Base-by-base conservation (phyloP, 352 stramenopile genomes). In the Phytophthora pistaciae region DNA sequence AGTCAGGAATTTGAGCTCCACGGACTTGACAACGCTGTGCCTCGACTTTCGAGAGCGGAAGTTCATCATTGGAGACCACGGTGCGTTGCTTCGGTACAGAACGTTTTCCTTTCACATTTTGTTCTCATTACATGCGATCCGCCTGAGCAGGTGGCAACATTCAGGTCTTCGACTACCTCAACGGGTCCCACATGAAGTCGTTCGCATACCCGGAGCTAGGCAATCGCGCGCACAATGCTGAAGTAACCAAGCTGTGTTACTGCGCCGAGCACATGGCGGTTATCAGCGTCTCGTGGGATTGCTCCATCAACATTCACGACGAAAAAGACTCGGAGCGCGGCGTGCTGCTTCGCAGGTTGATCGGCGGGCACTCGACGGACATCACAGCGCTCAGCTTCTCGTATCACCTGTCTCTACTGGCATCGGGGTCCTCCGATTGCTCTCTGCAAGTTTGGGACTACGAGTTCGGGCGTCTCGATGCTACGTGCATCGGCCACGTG, bases 131-230 rank as follows among this genome's bases (percentile, higher is more conserved):
- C 36, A 16, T 67, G 40, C 48, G 23, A 53, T 27, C 2, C 36
- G 7, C n/a, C 20, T 14, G 13, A 33, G n/a, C 56, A 90, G 76
- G 69, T 8, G 91, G 91, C 23, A 83, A 86, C 46, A 85, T 96
- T 36, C 76, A 92, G 18, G 84, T 93, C n/a, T 95, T 91, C 54
- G 87, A 97, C 72, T 97, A 96, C 72, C 73, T 96, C 44, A 97
- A 96, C 54, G 91, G 91, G 18, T 84, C 82, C 20, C 80, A 91
- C 27, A 96, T 97, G 90, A 96, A 97, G 74, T 90, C 83, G 9
- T 96, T 93, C 56, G 83, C 80, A 48, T 94, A 95, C 55, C 72
- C 81, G 14, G 84, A 93, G 29, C 60, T 82, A 5, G 79, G 85
- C 48, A 87, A 91, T 58, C 77, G 83, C 27, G 87, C 91, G 5